Evolutionary conservation across 164 flowering plant genomes (phyloP), one percentile per base, ranked within the genome.

Genomic region (Magnolia kwangsiensis): DNA sequence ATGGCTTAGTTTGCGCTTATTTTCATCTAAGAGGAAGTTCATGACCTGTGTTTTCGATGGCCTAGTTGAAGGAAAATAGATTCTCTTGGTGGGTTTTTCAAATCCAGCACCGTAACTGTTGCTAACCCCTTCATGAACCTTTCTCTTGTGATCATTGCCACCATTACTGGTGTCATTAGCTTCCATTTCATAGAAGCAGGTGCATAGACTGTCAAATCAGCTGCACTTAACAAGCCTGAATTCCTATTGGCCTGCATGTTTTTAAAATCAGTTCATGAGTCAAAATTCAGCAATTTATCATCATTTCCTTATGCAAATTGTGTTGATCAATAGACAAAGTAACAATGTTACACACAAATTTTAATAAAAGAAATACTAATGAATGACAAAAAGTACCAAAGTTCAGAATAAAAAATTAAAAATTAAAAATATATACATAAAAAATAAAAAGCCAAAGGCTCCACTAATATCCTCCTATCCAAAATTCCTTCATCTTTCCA

Each of bases 41-140:
- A 79, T 68, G 0, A 82, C 81, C 7, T 79, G 80, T 9, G 77
- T 71, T 27, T 86, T 83, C 8, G 88, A 83, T 0, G 89, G 92
- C 77, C 76, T 85, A 0, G 77, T 79, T 20, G 81, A 67, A 1
- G 83, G 78, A 55, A 76, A 65, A 2, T 64, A 13, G 1, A 81
- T 45, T 51, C 82, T 73, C 70, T 86, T 85, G 49, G 49, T 8
- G 8, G 71, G 63, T 68, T 45, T 72, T 27, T n/a, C 77, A 9
- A 27, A 11, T 59, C 5, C 67, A 6, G 27, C 7, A 74, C n/a
- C 31, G 31, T 4, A 45, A 65, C 27, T 51, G n/a, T 20, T 50
- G n/a, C 50, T 31, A 51, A 19, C 71, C 29, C 18, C 73, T 75
- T 20, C 23, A 18, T 63, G 18, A 2, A 24, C 58, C 63, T 74